These are phyloP conservation scores for Chlamydomonas schloesseri DNA, from an alignment of 139 green algal species.

Conservation along the genomic window DNA sequence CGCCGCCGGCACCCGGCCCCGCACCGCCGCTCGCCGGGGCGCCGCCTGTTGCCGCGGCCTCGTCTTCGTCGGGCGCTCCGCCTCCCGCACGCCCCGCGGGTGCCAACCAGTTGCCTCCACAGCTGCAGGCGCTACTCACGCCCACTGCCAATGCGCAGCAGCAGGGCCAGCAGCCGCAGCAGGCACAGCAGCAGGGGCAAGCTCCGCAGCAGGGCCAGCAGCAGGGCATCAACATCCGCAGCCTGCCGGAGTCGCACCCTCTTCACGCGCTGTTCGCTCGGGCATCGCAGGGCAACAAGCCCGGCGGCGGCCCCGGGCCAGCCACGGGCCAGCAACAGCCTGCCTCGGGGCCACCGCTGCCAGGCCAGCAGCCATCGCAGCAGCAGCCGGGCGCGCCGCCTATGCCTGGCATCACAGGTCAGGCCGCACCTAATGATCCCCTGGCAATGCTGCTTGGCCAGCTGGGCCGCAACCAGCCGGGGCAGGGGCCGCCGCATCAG, in stretches of 20 bases:
- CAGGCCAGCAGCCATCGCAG: neutral
- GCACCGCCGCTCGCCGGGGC: neutral
- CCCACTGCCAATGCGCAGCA: neutral
- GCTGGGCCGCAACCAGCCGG: neutral
- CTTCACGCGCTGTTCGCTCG: slow-evolving; percentile 29
- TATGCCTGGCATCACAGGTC: neutral
- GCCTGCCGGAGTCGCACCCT: slow-evolving; percentile 14
- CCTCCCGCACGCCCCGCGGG: neutral
- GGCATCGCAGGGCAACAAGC: neutral
- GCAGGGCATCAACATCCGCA: slow-evolving; percentile 17
- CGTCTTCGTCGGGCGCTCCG: neutral
- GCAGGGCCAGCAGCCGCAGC: neutral
- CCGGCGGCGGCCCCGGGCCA: too few relatives aligned
- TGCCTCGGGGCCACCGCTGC: neutral
- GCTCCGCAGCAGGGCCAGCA: neutral
- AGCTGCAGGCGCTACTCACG: neutral
- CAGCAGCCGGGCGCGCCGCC: neutral
- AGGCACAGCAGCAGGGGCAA: neutral
- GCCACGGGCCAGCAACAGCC: neutral
- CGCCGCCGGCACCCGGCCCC: neutral
- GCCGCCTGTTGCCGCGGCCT: neutral
- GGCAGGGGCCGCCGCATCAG: neutral
- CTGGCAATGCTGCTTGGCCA: slow-evolving; percentile 4
- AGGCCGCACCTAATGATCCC: neutral
- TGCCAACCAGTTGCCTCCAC: neutral